Evolutionary conservation across 257 asterid genomes (phyloP).

Genomic region (Capsicum chinense): DNA sequence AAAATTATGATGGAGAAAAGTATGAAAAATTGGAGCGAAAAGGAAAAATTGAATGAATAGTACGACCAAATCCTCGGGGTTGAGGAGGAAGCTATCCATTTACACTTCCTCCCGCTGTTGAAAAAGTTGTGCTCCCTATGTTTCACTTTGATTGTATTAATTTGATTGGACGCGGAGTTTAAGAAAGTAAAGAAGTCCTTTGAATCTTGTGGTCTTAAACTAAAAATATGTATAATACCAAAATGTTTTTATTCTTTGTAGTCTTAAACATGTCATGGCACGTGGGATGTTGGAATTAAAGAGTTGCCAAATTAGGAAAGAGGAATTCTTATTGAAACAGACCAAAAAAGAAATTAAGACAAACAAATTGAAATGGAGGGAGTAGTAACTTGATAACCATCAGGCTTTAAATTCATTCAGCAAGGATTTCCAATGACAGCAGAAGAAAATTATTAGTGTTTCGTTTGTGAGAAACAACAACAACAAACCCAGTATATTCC

Average conservation of each 20-base stretch:
- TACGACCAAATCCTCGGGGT: not conserved
- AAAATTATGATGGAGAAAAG: not conserved
- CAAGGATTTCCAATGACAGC: not conserved
- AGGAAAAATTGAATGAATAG: not conserved
- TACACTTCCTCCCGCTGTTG: not conserved
- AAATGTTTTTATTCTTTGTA: not conserved
- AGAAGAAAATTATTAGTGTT: not conserved
- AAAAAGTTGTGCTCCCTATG: not conserved
- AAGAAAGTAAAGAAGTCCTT: not conserved
- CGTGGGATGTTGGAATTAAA: no score
- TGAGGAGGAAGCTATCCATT: constrained; percentile 1
- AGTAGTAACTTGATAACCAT: not conserved
- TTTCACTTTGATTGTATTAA: not conserved
- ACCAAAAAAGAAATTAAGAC: not conserved
- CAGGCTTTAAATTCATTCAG: not conserved
- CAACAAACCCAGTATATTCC: no score
- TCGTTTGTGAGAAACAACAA: not conserved
- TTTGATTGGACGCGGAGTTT: not conserved
- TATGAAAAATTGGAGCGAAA: not conserved
- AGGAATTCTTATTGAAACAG: not conserved
- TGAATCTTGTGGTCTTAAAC: not conserved
- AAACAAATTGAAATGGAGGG: not conserved
- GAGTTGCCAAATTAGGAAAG: not conserved
- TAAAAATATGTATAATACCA: not conserved
- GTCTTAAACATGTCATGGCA: not conserved